Evolutionary conservation across 148 eudicot species (phyloP).

Genomic region (Camellia granthamiana): DNA sequence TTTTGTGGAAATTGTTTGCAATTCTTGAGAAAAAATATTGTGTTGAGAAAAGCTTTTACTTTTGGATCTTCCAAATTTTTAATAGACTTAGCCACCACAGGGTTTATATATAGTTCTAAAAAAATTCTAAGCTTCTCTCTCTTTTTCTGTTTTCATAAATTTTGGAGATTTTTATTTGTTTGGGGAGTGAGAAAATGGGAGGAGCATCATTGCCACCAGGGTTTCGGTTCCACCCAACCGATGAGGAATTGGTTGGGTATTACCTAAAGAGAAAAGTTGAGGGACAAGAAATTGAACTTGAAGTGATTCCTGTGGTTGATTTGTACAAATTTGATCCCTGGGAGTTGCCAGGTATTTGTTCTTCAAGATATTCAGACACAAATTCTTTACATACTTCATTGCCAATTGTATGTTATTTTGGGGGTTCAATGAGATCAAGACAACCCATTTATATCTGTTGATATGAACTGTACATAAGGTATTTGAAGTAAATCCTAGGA

Average conservation of each 20-base stretch:
- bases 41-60: conserved; percentile 70
- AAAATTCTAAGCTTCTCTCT: not conserved
- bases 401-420: not conserved
- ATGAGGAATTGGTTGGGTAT: conserved; percentile 70
- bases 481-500: not conserved
- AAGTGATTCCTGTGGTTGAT: conserved; percentile 75
- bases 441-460: not conserved
- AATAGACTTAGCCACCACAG: conserved; percentile 46
- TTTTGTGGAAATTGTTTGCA: conserved; percentile 47
- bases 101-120: not conserved
- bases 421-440: not conserved
- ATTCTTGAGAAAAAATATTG: conserved; percentile 57
- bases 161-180: conserved; percentile 13
- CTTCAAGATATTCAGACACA: not conserved
- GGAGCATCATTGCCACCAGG: conserved; percentile 77
- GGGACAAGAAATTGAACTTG: conserved; percentile 70
- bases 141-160: conserved; percentile 16
- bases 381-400: not conserved
- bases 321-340: conserved; percentile 82
- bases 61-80: conserved; percentile 81
- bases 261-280: conserved; percentile 72
- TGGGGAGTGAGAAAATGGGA: conserved; percentile 39
- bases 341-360: conserved; percentile 78
- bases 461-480: not conserved
- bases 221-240: conserved; percentile 83